Percentiles rank a stretch among this genome's conserved stretches.
Conservation (phyloP, 2,329 filamentous ascomycete genomes). For the Aspergillus awamori region DNA sequence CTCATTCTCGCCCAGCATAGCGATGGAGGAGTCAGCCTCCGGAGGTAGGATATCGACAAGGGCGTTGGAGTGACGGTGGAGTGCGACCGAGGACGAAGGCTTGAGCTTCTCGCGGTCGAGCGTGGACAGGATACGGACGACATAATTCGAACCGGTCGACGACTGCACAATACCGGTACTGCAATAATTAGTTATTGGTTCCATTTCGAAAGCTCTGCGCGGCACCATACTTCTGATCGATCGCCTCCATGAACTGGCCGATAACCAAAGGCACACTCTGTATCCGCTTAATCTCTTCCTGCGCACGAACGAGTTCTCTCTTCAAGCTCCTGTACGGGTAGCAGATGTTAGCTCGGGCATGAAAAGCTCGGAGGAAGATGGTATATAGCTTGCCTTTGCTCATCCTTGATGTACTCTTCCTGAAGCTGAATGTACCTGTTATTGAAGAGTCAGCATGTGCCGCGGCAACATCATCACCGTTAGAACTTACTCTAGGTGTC, state of each 20-base stretch:
- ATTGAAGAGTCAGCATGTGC: conserved; percentile 24
- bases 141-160: conserved; percentile 97
- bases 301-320: conserved; percentile 91
- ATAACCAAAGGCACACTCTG: conserved; percentile 98
- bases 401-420: conserved; percentile 99
- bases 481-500: conserved; percentile 79
- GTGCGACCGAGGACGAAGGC: conserved; percentile 93
- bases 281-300: conserved; percentile 99
- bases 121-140: conserved; percentile 95
- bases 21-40: conserved; percentile 97
- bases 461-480: conserved; percentile 1
- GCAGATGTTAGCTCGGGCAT: conserved; percentile 18
- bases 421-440: conserved; percentile 89
- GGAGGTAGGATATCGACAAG: conserved; percentile 98
- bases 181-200: conserved; percentile 15
- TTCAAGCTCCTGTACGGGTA: conserved; percentile 74
- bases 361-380: not conserved
- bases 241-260: conserved; percentile 99
- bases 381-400: conserved; percentile 70
- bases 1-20: conserved; percentile 94
- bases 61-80: conserved; percentile 97
- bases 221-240: conserved; percentile 85
- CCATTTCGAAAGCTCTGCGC: not conserved
- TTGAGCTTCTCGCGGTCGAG: conserved; percentile 98
- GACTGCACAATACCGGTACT: conserved; percentile 98